Evolutionary conservation across 23 red algal genomes (phyloP).

Genomic region (Gracilaria vermiculophylla): DNA sequence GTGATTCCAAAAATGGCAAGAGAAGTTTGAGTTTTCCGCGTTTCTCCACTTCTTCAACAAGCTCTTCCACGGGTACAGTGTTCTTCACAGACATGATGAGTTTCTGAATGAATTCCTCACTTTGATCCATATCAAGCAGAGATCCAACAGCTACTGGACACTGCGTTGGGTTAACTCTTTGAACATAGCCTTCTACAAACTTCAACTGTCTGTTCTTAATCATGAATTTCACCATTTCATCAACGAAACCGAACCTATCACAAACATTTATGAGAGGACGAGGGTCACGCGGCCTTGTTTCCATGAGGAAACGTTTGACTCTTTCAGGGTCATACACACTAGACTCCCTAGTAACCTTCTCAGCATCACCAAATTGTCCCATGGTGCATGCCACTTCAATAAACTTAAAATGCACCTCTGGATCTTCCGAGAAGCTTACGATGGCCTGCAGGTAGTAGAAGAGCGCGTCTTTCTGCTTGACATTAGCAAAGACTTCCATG

Average conservation of each 20-base stretch:
- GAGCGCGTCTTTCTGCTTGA: conserved; percentile 82
- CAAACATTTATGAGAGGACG: conserved; percentile 99
- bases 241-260: conserved; percentile 91
- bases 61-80: conserved; percentile 82
- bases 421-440: conserved; percentile 78
- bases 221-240: conserved; percentile 97
- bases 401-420: conserved; percentile 93
- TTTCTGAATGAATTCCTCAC: conserved; percentile 90
- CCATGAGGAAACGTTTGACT: conserved; percentile 90
- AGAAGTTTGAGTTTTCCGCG: conserved; percentile 83
- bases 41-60: conserved; percentile 81
- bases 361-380: conserved; percentile 91
- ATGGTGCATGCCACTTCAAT: conserved; percentile 87
- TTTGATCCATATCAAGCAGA: conserved; percentile 85
- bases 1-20: conserved; percentile 84
- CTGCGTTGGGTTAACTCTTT: conserved; percentile 88
- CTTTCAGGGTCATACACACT: conserved; percentile 90
- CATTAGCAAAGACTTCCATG: conserved; percentile 80
- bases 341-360: conserved; percentile 89
- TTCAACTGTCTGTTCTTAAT: conserved; percentile 95
- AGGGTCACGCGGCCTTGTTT: conserved; percentile 79
- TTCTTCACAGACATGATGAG: conserved; percentile 96
- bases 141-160: conserved; percentile 88
- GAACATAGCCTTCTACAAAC: conserved; percentile 96
- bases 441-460: conserved; percentile 91